Base-by-base conservation (phyloP, 805 yeast species). In the Nakazawaea peltata region DNA sequence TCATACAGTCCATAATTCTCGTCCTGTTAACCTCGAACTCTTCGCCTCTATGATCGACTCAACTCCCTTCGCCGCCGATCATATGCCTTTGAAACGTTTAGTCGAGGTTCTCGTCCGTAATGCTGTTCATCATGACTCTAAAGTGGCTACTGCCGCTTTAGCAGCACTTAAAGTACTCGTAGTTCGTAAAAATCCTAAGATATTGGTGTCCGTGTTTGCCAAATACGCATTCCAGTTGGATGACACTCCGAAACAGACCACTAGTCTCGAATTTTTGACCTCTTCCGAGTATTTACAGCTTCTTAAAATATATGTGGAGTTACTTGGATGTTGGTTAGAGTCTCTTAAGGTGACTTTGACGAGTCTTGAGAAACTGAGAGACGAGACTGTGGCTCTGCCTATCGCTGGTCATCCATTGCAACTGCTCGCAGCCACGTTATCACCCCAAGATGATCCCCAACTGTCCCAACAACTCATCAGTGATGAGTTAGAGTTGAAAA, bases 21-120 rank as follows among this genome's bases (percentile, higher is more conserved):
- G 13, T 17, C 18, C 26, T 5, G 25, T 23, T 17, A 34, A 32
- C 18, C 51, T 68, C 19, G 85, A 81, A 28, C 55, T 86, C 12
- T 77, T 87, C 49, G 76, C 87, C 1, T 70, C 77, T 2, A 62
- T 83, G 14, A 63, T 87, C 1, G 84, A 83, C 21, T 66, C 81
- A 2, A 62, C 81, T 29, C 92, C 97, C 0, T 81, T 88, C 75
- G 26, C 19, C 6, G 22, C 28, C 17, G 39, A 36, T 6, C 13
- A 26, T n/a, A 26, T 36, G 24, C 71, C 82, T 45, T 56, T 64
- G 59, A 69, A 81, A 38, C 69, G 73, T 22, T 61, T 81, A 2
- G 73, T 88, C 18, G 97, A 90, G 40, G 61, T 86, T 3, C 59
- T 92, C 12, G 77, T 88, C 27, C 67, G 85, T 38, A 86, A 87